Evolutionary conservation across 352 stramenopile genomes (phyloP), one percentile per base, ranked within the genome.

Genomic region (Thalassiosira delicatula): DNA sequence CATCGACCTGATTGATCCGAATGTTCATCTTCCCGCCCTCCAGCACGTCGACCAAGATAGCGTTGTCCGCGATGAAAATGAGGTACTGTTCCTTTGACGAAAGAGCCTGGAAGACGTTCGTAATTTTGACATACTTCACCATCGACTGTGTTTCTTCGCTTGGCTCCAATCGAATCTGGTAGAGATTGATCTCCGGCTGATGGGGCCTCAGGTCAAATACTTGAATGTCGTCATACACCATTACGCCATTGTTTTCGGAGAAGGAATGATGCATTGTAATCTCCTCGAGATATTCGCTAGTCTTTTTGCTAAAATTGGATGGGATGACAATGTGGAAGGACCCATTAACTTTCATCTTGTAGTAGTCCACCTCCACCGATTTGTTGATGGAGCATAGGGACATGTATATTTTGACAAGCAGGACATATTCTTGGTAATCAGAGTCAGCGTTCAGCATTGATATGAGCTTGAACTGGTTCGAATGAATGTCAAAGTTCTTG

Each of bases 381-480:
- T 87, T 88, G 74, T 90, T 90, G 49, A 90, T 90, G 44, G 84
- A 76, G 54, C 85, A 90, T 4, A 90, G 69, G 21, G 81, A 89
- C 81, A 90, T 89, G 70, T 90, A 90, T 56, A 90, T 87, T 78
- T 90, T 90, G 62, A 83, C 79, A 19, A 90, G 85, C 17, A 90
- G 71, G 51, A 90, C 75, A 74, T 90, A 90, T 66, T 84, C 75
- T 78, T 87, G 75, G 57, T 88, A 90, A 37, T 86, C 81, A 19
- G 81, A 76, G 75, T 90, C 85, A 51, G 73, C 70, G 51, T 90
- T 88, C n/a, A 90, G 67, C 73, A 87, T 85, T 66, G 79, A 79
- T 49, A 90, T 87, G 25, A 90, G 51, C 65, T 89, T 87, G 78
- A 87, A 89, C 33, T 87, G 75, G 54, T 59, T 69, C 5, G 72